phyloP scores from a whole-genome alignment of 805 yeast genomes.

The Pichia exigua region DNA sequence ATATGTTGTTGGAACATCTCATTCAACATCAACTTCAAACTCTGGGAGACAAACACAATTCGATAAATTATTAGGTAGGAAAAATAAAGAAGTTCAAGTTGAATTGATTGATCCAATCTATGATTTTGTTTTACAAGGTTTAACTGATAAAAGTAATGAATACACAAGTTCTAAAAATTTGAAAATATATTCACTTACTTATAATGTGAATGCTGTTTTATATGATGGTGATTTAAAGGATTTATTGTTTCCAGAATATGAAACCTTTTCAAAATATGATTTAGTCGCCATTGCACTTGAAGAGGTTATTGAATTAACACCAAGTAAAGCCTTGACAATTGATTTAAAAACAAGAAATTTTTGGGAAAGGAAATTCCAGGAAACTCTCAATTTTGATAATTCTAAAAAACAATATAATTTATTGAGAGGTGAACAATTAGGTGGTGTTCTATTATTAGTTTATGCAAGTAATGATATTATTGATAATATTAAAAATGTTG shows the following conservation, averaged over 20 bases:
- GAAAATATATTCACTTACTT: constrained; percentile 40
- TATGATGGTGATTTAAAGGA: constrained; percentile 34
- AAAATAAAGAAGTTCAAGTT: constrained; percentile 38
- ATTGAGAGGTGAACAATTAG: constrained; percentile 72
- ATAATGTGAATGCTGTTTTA: constrained; percentile 46
- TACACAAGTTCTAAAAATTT: constrained; percentile 36
- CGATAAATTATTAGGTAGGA: constrained; percentile 42
- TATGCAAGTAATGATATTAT: constrained; percentile 52
- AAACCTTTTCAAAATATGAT: constrained; percentile 44
- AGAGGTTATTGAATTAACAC: constrained; percentile 78
- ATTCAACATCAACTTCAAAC: constrained; percentile 10
- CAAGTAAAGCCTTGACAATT: constrained; percentile 75
- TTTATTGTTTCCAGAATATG: constrained; percentile 39
- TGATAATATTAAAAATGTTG: constrained; percentile 49
- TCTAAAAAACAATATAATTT: constrained; percentile 34
- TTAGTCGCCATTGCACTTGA: constrained; percentile 78
- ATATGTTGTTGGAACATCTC: constrained; percentile 12
- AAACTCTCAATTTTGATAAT: constrained; percentile 32
- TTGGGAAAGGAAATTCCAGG: constrained; percentile 61
- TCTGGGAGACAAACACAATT: constrained; percentile 23
- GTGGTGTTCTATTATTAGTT: constrained; percentile 71
- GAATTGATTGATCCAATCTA: constrained; percentile 46
- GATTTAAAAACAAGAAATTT: constrained; percentile 52
- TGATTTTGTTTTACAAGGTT: constrained; percentile 38
- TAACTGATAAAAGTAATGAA: constrained; percentile 32